These are phyloP conservation scores for Amanita rimosa DNA, from an alignment of 768 basidiomycete species.

Conservation along the genomic window DNA sequence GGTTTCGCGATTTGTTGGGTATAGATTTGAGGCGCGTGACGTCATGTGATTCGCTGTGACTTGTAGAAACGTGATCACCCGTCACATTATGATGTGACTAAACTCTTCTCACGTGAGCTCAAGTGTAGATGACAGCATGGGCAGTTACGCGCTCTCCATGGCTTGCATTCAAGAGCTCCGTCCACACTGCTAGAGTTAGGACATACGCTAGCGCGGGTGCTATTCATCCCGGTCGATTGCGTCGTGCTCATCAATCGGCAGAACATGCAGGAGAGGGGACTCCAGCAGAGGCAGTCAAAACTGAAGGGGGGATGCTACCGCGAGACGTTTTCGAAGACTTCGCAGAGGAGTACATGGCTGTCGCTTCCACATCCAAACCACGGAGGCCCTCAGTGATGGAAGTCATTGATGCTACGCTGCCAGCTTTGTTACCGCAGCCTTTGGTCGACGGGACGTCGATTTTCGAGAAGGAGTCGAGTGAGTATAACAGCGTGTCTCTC, in stretches of 20 bases:
- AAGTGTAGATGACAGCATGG: constrained; percentile 16
- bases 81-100: too few relatives aligned
- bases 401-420: constrained; percentile 18
- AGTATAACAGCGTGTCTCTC: constrained; percentile 12
- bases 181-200: not conserved
- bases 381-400: constrained; percentile 13
- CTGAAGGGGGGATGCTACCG: not conserved
- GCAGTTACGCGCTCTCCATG: constrained; percentile 19
- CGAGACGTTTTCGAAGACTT: constrained; percentile 19
- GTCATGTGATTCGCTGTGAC: constrained; percentile 9
- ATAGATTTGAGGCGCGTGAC: constrained; percentile 10
- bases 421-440: constrained; percentile 18
- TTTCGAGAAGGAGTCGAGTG: constrained; percentile 22
- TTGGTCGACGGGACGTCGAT: constrained; percentile 13
- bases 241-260: not conserved
- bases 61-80: too few relatives aligned
- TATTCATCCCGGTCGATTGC: not conserved
- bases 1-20: not conserved
- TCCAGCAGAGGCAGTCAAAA: not conserved
- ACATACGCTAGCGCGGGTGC: not conserved
- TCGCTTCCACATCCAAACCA: constrained; percentile 8
- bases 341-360: constrained; percentile 17
- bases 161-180: constrained; percentile 9
- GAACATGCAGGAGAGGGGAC: not conserved
- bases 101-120: too few relatives aligned